A percentile compares a stretch with the other conserved stretches of the same genome.
Evolutionary conservation across 495 filamentous ascomycete genomes (phyloP).

Genomic region (Daldinia concentrica): DNA sequence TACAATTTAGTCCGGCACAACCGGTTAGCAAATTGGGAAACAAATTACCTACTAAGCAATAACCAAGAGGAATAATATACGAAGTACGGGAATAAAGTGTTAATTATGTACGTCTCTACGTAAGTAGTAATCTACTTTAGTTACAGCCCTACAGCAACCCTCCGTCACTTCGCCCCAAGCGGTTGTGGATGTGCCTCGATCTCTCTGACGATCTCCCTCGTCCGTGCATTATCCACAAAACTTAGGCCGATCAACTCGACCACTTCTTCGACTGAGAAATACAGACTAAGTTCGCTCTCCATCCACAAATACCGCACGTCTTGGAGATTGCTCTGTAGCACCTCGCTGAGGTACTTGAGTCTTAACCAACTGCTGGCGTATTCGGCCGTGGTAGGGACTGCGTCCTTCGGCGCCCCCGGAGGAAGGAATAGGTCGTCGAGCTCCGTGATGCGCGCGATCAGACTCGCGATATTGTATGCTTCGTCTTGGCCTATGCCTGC

Average conservation of each 20-base stretch:
- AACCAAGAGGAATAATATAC: not conserved
- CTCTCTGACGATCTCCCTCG: constrained; percentile 79
- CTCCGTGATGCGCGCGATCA: constrained; percentile 73
- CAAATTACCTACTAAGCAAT: not conserved
- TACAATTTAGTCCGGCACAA: not conserved
- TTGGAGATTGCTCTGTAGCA: constrained; percentile 86
- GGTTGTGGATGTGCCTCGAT: constrained; percentile 67
- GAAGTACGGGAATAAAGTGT: not conserved
- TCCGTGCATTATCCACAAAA: constrained; percentile 87
- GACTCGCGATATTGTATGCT: constrained; percentile 76
- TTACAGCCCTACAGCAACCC: not conserved
- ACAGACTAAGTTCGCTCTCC: constrained; percentile 83
- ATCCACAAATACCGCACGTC: constrained; percentile 91
- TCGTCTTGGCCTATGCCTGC: constrained; percentile 87
- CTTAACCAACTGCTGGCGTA: constrained; percentile 88
- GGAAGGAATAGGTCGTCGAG: constrained; percentile 81
- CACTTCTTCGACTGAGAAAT: constrained; percentile 85
- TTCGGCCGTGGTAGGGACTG: constrained; percentile 73
- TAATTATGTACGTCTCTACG: not conserved
- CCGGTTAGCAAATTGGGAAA: not conserved
- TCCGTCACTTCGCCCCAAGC: constrained; percentile 12
- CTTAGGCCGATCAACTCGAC: constrained; percentile 86
- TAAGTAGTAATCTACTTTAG: not conserved
- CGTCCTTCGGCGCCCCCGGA: constrained; percentile 43
- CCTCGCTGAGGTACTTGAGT: constrained; percentile 87